Base-by-base conservation (phyloP, 1,284 basidiomycete genomes). In the Cutaneotrichosporon cavernicola region DNA sequence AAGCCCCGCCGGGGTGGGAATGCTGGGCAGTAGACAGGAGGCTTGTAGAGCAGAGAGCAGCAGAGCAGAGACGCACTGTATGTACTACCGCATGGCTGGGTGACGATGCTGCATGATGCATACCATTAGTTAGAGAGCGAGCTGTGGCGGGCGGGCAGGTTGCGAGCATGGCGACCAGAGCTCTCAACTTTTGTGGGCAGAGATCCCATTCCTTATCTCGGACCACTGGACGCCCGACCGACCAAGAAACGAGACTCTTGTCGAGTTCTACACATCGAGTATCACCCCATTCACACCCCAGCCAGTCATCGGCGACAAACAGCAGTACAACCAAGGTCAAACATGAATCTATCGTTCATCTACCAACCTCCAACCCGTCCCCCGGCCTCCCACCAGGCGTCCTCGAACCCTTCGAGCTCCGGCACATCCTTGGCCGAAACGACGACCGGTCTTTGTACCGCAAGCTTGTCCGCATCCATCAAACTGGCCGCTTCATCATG, bases 351-450 rank as follows among this genome's bases (percentile, higher is more conserved):
- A 40, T 40, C 13, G 13, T 11, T 1, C 5, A 40, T 40, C 47
- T 63, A 74, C 80, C 80, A 81, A 0, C 80, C 80, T 6, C 79
- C 79, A 5, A 76, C 71, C 22, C 69, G 64, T 0, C 79, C 79
- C 3, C 79, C 79, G 34, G 73, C 68, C 13, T 77, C 73, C 34
- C 69, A 76, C 64, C 73, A 81, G 14, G 65, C 51, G 16, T 73
- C 71, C 60, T 80, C 79, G 50, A 80, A 80, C 5, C 76, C 77
- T 2, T 73, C 71, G 63, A 78, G 72, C 26, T 65, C 34, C 30
- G 26, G 50, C 16, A 56, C 13, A 13, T 53, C 52, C n/a, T 10
- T 5, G 47, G 77, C 58, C 10, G 66, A 60, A 61, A 73, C 66
- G 16, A 74, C 68, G 60, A 62, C 50, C 65, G 71, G 46, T 9